A percentile compares a stretch with the other conserved stretches of the same genome.
phyloP scores from a whole-genome alignment of 2,329 filamentous ascomycete genomes.

The Aspergillus tubingensis region DNA sequence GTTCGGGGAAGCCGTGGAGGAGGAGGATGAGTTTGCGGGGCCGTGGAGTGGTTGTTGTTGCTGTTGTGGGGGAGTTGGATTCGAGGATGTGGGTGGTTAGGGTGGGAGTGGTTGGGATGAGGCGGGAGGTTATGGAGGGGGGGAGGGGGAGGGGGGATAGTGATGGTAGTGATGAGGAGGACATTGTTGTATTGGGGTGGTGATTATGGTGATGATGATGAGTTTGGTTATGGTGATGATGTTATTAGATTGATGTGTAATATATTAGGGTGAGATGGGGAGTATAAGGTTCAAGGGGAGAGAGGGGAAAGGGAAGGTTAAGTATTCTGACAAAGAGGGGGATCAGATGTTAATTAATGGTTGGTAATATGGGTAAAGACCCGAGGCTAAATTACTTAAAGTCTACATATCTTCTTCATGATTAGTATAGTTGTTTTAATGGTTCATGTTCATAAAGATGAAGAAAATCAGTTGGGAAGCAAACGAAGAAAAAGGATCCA shows the following conservation, averaged over 20 bases:
- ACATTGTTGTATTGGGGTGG: background rate
- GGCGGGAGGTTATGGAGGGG: conserved; percentile 55
- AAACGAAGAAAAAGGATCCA: too few relatives aligned
- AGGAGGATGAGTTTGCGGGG: conserved; percentile 57
- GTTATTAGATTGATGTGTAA: background rate
- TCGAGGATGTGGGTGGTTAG: conserved; percentile 65
- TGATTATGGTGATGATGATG: background rate
- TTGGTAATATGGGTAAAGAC: too few relatives aligned
- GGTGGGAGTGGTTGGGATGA: conserved; percentile 57
- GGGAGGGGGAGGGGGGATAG: conserved; percentile 56
- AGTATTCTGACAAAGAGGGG: too few relatives aligned
- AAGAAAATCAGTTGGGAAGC: too few relatives aligned
- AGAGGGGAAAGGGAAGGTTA: too few relatives aligned
- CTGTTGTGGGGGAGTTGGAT: conserved; percentile 48
- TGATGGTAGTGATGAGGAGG: background rate
- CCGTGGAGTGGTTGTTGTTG: conserved; percentile 15
- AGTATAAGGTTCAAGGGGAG: background rate
- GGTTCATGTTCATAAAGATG: too few relatives aligned
- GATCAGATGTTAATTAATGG: too few relatives aligned
- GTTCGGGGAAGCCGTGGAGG: conserved; percentile 68
- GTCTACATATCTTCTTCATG: too few relatives aligned
- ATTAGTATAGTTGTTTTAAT: too few relatives aligned
- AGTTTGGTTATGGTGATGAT: background rate
- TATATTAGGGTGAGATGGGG: too few relatives aligned
- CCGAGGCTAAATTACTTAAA: too few relatives aligned